Evolutionary conservation across 2,329 filamentous ascomycete species (phyloP).

Genomic region (Thielaviopsis populi): DNA sequence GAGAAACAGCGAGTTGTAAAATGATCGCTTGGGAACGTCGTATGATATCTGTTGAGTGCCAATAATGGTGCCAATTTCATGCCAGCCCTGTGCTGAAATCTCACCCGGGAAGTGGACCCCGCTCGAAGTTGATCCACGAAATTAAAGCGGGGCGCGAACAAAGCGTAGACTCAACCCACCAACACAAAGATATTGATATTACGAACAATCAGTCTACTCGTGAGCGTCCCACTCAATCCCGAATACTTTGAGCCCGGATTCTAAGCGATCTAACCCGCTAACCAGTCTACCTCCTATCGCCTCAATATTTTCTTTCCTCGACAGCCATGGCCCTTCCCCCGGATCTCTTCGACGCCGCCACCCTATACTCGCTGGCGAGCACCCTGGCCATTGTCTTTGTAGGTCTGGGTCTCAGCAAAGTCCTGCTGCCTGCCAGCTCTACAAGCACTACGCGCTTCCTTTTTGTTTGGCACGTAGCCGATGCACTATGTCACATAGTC

Average conservation of each 20-base stretch:
- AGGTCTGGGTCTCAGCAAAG: conserved; percentile 19
- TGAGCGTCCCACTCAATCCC: not conserved
- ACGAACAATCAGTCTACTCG: not conserved
- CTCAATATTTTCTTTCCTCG: not conserved
- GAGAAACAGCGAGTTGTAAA: too few species aligned
- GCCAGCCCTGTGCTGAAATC: not conserved
- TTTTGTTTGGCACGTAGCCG: conserved; percentile 91
- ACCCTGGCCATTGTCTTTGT: conserved; percentile 34
- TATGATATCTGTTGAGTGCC: not conserved
- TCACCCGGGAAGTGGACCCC: not conserved
- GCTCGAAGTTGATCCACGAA: not conserved
- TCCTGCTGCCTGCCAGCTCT: conserved; percentile 33
- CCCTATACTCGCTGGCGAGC: conserved; percentile 41
- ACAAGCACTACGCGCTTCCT: conserved; percentile 52
- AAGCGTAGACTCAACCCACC: not conserved
- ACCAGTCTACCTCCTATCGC: not conserved
- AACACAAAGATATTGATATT: not conserved
- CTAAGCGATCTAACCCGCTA: not conserved
- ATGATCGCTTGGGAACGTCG: too few species aligned
- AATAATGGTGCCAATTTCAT: not conserved
- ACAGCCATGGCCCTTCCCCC: conserved; percentile 27
- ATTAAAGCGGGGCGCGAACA: not conserved
- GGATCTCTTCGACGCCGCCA: conserved; percentile 45
- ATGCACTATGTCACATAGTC: conserved; percentile 78
- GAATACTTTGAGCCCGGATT: not conserved